Evolutionary conservation across 345 rosid genomes (phyloP), one percentile per base, ranked within the genome.

Genomic region (Eucalyptus curtisii): DNA sequence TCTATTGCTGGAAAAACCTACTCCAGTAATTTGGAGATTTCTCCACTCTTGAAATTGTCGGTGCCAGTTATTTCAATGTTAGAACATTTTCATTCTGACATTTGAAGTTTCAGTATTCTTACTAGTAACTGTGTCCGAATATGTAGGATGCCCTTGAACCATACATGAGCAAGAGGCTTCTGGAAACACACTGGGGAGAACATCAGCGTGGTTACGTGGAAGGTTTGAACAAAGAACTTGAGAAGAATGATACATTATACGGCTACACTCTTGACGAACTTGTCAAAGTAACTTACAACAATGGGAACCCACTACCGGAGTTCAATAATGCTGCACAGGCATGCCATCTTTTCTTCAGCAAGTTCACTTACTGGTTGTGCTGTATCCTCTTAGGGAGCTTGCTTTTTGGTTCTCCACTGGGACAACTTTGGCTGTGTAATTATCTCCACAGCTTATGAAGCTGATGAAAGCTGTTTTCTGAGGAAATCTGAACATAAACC

Each of bases 241-340:
- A 91, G 89, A 94, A 92, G 89, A 90, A 91, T 92, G 95, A 95
- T 91, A 71, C 90, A 42, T 90, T 96, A 44, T 97, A 97, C 90
- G 98, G 98, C 45, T 93, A 91, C 93, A 96, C 99, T 44, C 90
- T 95, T 94, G 98, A 97, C 84, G 98, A 96, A 92, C 99, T 97
- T 68, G 92, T 97, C 89, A 96, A 94, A 90, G 94, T 88, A 5
- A 94, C 98, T 14, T 97, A 96, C 90, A 97, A 95, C 92, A 95
- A 92, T 87, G 99, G 99, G 48, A 97, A 92, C 90, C 99, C 99
- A 82, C 90, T 95, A 49, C 95, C 95, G 1, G 98, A 93, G 89
- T 96, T 96, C 94, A 97, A 96, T 92, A 95, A 94, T 90, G 99
- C 99, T 88, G 96, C 98, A 7, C 97, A 96, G 98, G 99, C 90